phyloP scores from a whole-genome alignment of 306 rosid species.

The Argentina anserina region DNA sequence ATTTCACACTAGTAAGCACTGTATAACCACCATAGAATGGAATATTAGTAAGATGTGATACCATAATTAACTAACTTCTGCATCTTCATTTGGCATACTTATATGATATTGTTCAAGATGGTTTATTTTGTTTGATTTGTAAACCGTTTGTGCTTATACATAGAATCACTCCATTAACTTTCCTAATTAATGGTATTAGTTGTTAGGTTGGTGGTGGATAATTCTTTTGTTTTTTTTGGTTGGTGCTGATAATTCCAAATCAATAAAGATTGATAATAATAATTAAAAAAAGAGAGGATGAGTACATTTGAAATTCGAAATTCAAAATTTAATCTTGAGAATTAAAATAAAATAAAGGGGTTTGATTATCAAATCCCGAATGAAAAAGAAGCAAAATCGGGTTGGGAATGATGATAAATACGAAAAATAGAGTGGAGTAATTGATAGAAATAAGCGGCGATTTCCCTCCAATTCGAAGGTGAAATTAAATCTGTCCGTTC shows the following conservation, averaged over 20 bases:
- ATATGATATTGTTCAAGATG: not conserved
- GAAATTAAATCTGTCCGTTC: too few relatives aligned
- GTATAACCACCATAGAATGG: too few relatives aligned
- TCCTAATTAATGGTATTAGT: not conserved
- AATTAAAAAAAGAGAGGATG: too few relatives aligned
- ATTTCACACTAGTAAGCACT: not conserved
- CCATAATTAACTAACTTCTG: not conserved
- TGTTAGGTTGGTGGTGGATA: not conserved
- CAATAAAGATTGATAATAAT: not conserved
- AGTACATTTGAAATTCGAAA: not conserved
- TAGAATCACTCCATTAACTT: not conserved
- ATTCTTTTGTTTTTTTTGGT: not conserved
- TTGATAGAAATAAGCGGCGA: not conserved
- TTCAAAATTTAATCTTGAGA: not conserved
- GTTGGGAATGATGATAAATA: not conserved
- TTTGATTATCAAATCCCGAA: not conserved
- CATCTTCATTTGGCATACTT: not conserved
- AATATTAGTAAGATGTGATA: not conserved
- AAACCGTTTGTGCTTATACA: not conserved
- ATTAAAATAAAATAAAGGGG: not conserved
- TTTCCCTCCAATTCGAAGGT: conserved; percentile 2
- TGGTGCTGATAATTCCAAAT: conserved; percentile 2
- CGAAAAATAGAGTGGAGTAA: not conserved
- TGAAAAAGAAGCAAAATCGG: not conserved
- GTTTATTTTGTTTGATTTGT: not conserved